Evolutionary conservation across 208 protist genomes (phyloP).

Genomic region (Histomonas meleagridis): DNA sequence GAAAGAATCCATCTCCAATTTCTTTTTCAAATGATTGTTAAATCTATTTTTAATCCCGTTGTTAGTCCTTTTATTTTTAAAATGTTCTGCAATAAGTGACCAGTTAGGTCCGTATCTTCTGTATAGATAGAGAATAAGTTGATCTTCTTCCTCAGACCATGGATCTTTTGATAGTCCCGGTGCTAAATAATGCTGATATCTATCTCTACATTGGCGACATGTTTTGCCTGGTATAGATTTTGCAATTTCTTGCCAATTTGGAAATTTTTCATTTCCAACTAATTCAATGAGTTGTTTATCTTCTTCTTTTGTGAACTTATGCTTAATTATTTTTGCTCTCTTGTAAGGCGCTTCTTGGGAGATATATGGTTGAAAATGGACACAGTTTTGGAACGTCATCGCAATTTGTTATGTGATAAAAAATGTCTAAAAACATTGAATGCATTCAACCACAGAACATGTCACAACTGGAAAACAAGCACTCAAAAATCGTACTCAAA

Average conservation of each 20-base stretch:
- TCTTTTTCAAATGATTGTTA: not conserved
- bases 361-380: too few species aligned
- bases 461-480: too few species aligned
- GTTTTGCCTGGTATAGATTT: not conserved
- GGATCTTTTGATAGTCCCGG: not conserved
- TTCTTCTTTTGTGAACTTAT: constrained; percentile 15
- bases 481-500: too few species aligned
- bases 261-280: not conserved
- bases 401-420: too few species aligned
- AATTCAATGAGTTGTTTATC: not conserved
- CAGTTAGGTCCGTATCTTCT: not conserved
- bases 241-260: not conserved
- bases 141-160: not conserved
- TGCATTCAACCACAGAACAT: too few species aligned
- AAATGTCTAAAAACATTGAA: too few species aligned
- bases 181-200: not conserved
- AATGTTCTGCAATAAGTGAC: not conserved
- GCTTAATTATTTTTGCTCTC: not conserved
- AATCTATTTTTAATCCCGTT: not conserved
- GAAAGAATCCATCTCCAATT: not conserved
- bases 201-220: not conserved
- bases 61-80: not conserved
- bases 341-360: too few species aligned
- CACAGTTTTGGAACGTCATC: too few species aligned
- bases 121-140: not conserved